These are phyloP conservation scores for Termitomyces sp. DNA, from an alignment of 1,284 basidiomycete species.

Conservation along the genomic window DNA sequence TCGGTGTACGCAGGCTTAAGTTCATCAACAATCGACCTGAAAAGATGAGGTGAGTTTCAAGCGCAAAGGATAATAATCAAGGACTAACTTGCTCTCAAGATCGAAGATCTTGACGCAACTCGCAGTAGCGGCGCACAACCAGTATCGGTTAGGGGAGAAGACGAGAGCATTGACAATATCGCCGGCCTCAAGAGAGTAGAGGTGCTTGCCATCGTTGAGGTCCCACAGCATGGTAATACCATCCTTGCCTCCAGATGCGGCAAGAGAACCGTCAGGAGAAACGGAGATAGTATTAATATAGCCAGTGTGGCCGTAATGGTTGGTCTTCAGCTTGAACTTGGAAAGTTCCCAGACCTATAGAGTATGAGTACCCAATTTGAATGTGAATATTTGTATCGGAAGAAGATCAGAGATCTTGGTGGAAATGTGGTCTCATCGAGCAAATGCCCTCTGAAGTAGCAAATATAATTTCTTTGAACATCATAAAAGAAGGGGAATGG, in stretches of 20 bases:
- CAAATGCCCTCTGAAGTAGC: conserved; percentile 43
- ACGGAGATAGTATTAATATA: conserved; percentile 99
- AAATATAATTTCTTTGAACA: conserved; percentile 32
- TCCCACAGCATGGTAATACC: conserved; percentile 99
- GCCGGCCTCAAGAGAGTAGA: conserved; percentile 99
- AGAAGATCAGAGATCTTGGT: conserved; percentile 47
- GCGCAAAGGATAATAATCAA: not conserved
- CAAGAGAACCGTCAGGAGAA: conserved; percentile 98
- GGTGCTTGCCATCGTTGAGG: conserved; percentile 99
- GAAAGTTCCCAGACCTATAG: conserved; percentile 97
- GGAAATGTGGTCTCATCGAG: conserved; percentile 47
- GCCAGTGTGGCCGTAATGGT: conserved; percentile 99
- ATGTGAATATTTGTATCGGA: conserved; percentile 41
- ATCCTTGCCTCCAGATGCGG: conserved; percentile 99
- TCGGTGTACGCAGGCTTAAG: conserved; percentile 91
- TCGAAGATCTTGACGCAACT: conserved; percentile 99
- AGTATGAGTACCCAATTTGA: conserved; percentile 32
- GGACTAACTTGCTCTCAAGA: conserved; percentile 92
- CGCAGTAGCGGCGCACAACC: conserved; percentile 98
- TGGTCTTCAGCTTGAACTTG: conserved; percentile 99
- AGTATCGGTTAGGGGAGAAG: conserved; percentile 99
- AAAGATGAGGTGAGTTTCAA: conserved; percentile 7
- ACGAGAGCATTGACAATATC: conserved; percentile 99
- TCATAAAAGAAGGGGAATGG: conserved; percentile 16
- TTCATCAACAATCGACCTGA: conserved; percentile 96